Conservation (phyloP, 129 eudicot genomes). For the Silybum marianum region DNA sequence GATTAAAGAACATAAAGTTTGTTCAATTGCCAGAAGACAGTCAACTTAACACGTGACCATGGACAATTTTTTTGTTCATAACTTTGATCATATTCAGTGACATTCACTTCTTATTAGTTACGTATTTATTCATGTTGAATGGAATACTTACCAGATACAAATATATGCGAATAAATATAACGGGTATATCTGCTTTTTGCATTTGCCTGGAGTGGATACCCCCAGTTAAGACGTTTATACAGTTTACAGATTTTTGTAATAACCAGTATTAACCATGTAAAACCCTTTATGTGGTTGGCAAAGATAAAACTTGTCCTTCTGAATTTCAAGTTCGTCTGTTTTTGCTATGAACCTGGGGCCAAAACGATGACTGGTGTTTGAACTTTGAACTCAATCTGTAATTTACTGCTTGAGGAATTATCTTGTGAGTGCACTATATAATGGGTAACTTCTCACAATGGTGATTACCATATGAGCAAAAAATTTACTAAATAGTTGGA, state of each 20-base stretch:
- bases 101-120: not conserved
- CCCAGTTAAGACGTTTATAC: too few relatives aligned
- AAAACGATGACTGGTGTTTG: not conserved
- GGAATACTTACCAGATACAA: not conserved
- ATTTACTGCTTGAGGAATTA: not conserved
- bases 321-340: not conserved
- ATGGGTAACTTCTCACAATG: too few relatives aligned
- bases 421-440: not conserved
- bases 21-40: not conserved
- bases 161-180: not conserved
- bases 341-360: not conserved
- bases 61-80: too few relatives aligned
- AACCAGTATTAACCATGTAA: not conserved
- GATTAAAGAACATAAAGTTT: not conserved
- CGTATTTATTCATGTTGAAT: too few relatives aligned
- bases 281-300: not conserved
- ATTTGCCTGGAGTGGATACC: not conserved
- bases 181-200: not conserved
- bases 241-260: not conserved
- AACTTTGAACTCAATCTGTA: not conserved
- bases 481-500: too few relatives aligned
- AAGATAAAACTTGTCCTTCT: not conserved
- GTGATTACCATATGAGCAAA: too few relatives aligned
- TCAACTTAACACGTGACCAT: not conserved
- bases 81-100: not conserved